Conservation (phyloP, 2,329 filamentous ascomycete genomes). For the Knufia fluminis region DNA sequence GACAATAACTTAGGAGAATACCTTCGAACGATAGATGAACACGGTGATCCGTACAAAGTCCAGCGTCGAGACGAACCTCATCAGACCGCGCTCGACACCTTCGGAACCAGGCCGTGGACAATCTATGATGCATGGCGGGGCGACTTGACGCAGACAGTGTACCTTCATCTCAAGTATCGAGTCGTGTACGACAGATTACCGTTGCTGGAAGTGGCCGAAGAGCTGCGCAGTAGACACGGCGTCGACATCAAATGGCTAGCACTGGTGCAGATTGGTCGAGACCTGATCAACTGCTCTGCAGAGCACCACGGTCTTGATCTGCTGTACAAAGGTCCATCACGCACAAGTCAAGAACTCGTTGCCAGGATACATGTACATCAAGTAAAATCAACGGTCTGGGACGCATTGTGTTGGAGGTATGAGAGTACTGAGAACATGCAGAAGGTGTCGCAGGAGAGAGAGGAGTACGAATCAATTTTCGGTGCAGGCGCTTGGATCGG, state of each 20-base stretch:
- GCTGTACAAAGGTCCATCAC: neutral
- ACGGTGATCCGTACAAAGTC: constrained; percentile 11
- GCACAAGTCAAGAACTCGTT: neutral
- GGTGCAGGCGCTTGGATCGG: neutral
- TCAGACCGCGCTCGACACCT: neutral
- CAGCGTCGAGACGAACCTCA: neutral
- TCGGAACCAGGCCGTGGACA: neutral
- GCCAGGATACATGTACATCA: neutral
- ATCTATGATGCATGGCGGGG: neutral
- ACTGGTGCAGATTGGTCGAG: neutral
- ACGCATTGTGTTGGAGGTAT: neutral
- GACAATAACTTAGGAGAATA: no score
- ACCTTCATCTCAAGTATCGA: neutral
- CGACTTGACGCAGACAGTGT: neutral
- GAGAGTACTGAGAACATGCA: neutral
- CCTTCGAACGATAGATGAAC: no score
- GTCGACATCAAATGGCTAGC: neutral
- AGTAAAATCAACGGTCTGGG: neutral
- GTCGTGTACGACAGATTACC: neutral
- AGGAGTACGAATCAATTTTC: neutral
- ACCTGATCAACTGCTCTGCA: neutral
- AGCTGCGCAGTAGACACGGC: neutral
- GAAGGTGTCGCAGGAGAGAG: neutral
- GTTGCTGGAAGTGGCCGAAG: neutral
- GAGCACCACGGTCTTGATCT: neutral